Evolutionary conservation across 164 flowering plant genomes (phyloP), one percentile per base, ranked within the genome.

Genomic region (Magnolia changhungtana): DNA sequence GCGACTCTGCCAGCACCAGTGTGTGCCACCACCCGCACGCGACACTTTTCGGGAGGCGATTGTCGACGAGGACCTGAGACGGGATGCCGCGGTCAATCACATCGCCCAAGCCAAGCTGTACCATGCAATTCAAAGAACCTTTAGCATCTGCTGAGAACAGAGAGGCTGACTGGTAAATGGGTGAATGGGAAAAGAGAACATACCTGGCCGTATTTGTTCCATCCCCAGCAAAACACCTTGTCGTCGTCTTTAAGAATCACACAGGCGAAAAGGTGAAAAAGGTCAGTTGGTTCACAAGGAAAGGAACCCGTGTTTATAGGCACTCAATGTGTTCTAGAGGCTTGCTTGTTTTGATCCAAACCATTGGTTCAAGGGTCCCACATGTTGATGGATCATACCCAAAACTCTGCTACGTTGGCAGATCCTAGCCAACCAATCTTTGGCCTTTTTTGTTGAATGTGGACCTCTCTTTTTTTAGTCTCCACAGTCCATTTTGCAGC

Each of bases 11-110:
- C 52, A 96, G 82, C 27, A 90, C 86, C 72, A 96, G 83, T 0
- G 98, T 96, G 81, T 96, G 99, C 99, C 99, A 94, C 99, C 98
- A 96, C 52, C 98, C 99, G 79, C 99, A 94, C 24, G 94, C 91
- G 3, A 94, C 85, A 45, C 89, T 92, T 77, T 74, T 91, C 1
- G 95, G 86, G 10, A 80, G 50, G 55, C 72, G 85, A 64, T 87
- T 90, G 18, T 92, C 92, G 0, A 92, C 68, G 1, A 83, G 66
- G 5, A 94, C 96, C 84, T 90, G 81, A 59, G 88, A 85, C 14
- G 99, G 99, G 68, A 85, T 84, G 78, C 88, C 90, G 69, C 98
- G 97, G 76, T 96, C 98, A 58, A 92, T 84, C 69, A 87, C 92
- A 55, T 96, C 98, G 0, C 98, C 98, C 79, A 92, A 82, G 72